Evolutionary conservation across 352 stramenopile genomes (phyloP).

Genomic region (Pythium scleroteichum): DNA sequence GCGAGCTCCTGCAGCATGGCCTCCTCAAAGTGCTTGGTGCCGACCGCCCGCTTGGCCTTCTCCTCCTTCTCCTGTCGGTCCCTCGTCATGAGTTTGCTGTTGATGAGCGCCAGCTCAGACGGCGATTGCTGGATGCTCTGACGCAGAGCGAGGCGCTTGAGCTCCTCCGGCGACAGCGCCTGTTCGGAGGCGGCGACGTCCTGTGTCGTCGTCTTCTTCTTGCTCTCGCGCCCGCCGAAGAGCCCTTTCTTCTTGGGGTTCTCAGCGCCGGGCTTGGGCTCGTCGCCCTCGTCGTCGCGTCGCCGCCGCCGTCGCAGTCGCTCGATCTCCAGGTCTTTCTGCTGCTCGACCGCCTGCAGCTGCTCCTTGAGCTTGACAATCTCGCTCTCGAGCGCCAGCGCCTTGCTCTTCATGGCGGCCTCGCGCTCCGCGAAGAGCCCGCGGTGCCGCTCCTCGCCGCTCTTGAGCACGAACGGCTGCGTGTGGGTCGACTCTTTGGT

Average conservation of each 20-base stretch:
- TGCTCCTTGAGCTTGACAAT: constrained; percentile 69
- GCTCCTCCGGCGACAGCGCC: constrained; percentile 35
- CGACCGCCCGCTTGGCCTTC: constrained; percentile 35
- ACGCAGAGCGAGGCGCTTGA: constrained; percentile 38
- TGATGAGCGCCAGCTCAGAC: constrained; percentile 29
- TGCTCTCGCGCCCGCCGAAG: constrained; percentile 1
- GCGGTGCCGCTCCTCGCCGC: constrained; percentile 56
- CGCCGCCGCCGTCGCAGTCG: constrained; percentile 17
- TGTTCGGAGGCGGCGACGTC: not conserved
- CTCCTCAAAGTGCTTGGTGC: constrained; percentile 51
- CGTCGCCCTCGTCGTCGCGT: not conserved
- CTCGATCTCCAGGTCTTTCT: constrained; percentile 34
- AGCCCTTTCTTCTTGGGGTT: constrained; percentile 24
- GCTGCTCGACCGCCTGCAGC: constrained; percentile 44
- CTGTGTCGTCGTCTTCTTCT: constrained; percentile 10
- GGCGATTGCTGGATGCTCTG: constrained; percentile 25
- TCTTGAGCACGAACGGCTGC: constrained; percentile 51
- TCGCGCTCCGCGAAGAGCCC: constrained; percentile 55
- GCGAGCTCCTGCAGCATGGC: constrained; percentile 51
- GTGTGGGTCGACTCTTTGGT: constrained; percentile 71
- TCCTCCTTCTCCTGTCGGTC: constrained; percentile 38
- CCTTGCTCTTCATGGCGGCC: constrained; percentile 48
- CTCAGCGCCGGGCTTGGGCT: constrained; percentile 9
- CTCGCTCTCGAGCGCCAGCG: constrained; percentile 63
- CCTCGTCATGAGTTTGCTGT: constrained; percentile 38